phyloP scores from a whole-genome alignment of 177 flowering plant species.

The Vitis hybrid region DNA sequence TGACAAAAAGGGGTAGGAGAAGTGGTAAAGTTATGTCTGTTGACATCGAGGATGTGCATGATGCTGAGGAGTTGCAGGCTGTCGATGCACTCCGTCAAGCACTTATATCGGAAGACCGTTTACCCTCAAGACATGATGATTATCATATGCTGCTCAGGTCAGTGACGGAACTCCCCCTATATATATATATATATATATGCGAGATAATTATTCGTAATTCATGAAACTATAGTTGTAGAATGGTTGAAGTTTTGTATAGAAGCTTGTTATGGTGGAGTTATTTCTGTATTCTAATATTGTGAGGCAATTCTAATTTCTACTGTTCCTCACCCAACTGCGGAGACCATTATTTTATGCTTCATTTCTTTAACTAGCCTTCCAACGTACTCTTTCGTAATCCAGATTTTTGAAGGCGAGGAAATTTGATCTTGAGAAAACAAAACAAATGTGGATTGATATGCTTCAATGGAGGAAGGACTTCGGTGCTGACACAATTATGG shows the following conservation, averaged over 20 bases:
- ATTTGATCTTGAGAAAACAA: constrained; percentile 55
- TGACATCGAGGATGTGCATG: constrained; percentile 43
- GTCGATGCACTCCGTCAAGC: constrained; percentile 52
- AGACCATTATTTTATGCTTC: neutral
- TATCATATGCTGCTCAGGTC: constrained; percentile 55
- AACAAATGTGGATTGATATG: constrained; percentile 70
- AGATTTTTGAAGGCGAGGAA: constrained; percentile 68
- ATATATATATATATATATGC: no score
- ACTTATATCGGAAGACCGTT: constrained; percentile 40
- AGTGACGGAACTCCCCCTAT: no score
- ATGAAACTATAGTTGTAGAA: no score
- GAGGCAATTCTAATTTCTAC: no score
- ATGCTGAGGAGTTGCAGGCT: constrained; percentile 40
- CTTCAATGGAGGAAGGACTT: constrained; percentile 65
- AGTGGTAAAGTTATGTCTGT: constrained; percentile 47
- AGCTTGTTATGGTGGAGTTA: no score
- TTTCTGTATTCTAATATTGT: no score
- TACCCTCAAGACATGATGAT: constrained; percentile 51
- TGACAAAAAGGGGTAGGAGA: constrained; percentile 37
- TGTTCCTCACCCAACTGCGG: no score
- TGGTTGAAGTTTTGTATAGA: no score
- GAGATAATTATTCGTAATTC: no score
- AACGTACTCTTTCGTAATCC: neutral
- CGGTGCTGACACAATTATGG: constrained; percentile 54
- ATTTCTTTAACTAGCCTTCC: neutral